Percentiles rank a stretch among this genome's conserved stretches.
These are phyloP conservation scores for Fusarium sarcochroum DNA, from an alignment of 2,329 filamentous ascomycete species.

Conservation along the genomic window DNA sequence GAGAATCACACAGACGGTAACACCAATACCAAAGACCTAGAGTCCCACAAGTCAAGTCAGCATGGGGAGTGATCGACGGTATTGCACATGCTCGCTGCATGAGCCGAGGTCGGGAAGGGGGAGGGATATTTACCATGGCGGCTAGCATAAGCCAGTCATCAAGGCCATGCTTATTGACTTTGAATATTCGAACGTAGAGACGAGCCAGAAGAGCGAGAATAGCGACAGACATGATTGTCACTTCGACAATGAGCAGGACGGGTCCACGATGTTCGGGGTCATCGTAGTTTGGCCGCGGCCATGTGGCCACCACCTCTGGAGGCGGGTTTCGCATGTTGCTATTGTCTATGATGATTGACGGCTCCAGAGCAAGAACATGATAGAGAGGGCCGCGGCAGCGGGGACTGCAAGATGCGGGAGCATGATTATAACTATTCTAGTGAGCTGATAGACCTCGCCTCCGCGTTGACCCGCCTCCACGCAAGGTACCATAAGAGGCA, in stretches of 20 bases:
- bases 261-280: slow-evolving; percentile 56
- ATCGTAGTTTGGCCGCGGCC: slow-evolving; percentile 57
- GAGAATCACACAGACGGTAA: slow-evolving; percentile 54
- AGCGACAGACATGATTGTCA: slow-evolving; percentile 53
- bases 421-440: slow-evolving; percentile 38
- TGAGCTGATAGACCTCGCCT: slow-evolving; percentile 31
- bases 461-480: slow-evolving; percentile 40
- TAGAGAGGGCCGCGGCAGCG: slow-evolving; percentile 52
- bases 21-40: slow-evolving; percentile 53
- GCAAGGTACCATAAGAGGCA: slow-evolving; percentile 25
- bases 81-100: slow-evolving; percentile 22
- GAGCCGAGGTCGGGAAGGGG: slow-evolving; percentile 23
- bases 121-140: slow-evolving; percentile 52
- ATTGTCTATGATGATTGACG: slow-evolving; percentile 11
- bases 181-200: slow-evolving; percentile 55
- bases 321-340: slow-evolving; percentile 55
- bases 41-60: slow-evolving; percentile 33
- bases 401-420: slow-evolving; percentile 25
- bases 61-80: not conserved
- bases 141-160: slow-evolving; percentile 61
- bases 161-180: slow-evolving; percentile 53
- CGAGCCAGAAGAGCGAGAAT: slow-evolving; percentile 54
- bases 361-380: slow-evolving; percentile 50
- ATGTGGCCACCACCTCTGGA: slow-evolving; percentile 52
- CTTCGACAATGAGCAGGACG: slow-evolving; percentile 55